Conservation (phyloP, 176 grass and related monocot genomes). For the Leersia perrieri region DNA sequence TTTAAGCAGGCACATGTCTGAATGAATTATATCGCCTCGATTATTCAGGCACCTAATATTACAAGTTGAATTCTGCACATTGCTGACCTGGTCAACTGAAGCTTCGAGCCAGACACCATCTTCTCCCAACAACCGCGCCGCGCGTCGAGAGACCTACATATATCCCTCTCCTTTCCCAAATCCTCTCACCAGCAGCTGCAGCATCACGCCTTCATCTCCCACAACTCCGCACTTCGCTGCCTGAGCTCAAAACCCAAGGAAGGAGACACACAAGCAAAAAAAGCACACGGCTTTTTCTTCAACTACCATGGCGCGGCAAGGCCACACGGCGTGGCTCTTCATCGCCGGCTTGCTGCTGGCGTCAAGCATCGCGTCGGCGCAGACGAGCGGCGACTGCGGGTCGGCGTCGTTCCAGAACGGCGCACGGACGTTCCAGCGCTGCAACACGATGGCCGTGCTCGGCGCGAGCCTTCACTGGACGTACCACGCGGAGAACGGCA, state of each 20-base stretch:
- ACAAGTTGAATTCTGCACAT: neutral
- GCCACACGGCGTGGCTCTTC: slow-evolving; percentile 23
- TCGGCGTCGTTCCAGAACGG: slow-evolving; percentile 48
- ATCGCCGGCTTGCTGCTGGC: slow-evolving; percentile 27
- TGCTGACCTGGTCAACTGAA: slow-evolving; percentile 26
- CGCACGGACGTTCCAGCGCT: slow-evolving; percentile 34
- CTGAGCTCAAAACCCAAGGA: neutral
- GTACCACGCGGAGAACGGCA: slow-evolving; percentile 65
- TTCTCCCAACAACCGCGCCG: slow-evolving; percentile 37
- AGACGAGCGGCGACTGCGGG: slow-evolving; percentile 33
- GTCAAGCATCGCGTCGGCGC: slow-evolving; percentile 30
- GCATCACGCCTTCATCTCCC: neutral
- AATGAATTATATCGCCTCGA: neutral
- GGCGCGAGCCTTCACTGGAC: slow-evolving; percentile 75
- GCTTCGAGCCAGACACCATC: slow-evolving; percentile 27
- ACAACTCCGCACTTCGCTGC: neutral
- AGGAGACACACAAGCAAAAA: neutral
- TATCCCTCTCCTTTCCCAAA: neutral
- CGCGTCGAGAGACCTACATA: neutral
- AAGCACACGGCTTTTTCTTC: neutral
- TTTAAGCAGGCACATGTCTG: neutral
- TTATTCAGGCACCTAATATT: slow-evolving; percentile 1
- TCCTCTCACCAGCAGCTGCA: neutral
- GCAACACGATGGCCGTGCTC: slow-evolving; percentile 52
- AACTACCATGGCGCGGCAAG: slow-evolving; percentile 35